Evolutionary conservation across 352 stramenopile species (phyloP), one percentile per base, ranked within the genome.

Genomic region (Phytophthora melonis): DNA sequence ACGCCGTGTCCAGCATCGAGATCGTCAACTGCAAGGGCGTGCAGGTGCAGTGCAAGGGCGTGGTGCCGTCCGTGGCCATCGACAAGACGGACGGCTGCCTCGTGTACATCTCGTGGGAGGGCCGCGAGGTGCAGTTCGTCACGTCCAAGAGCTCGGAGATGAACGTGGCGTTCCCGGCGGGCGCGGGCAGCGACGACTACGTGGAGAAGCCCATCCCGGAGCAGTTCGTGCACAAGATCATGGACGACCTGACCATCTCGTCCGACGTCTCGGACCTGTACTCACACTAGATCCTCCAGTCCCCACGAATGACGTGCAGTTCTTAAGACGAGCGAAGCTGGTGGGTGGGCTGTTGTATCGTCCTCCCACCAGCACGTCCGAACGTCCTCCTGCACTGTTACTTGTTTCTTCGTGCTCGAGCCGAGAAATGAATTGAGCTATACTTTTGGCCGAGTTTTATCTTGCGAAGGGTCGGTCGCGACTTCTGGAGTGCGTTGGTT

Each of bases 41-140:
- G 63, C 95, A 99, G 75, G 86, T 99, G 43, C 97, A 99, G 80
- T 91, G 89, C 69, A 97, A 96, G 69, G 95, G 93, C 63, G 82
- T 89, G 36, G 98, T 98, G 68, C 97, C 97, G 19, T 98, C 92
- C 30, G 96, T 99, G 66, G 94, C 95, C 5, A 99, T 99, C 82
- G 98, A 99, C 89, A 99, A 99, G 89, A 99, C 97, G 36, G 97
- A 99, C 80, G 97, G 97, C 66, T 98, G 97, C 70, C 84, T 99
- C 47, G 89, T 99, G 57, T 98, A 98, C 82, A 86, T 99, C 62
- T 98, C 93, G 78, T 94, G 97, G 83, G 92, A 98, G 70, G 93
- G 87, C 27, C 83, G 97, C 34, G 79, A 90, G 56, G 85, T 91
- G 71, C 87, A 91, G 74, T 93, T 99, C 66, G 93, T 98, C 11